These are phyloP conservation scores for Raffaelea arxii DNA, from an alignment of 2,329 filamentous ascomycete species.

Conservation along the genomic window DNA sequence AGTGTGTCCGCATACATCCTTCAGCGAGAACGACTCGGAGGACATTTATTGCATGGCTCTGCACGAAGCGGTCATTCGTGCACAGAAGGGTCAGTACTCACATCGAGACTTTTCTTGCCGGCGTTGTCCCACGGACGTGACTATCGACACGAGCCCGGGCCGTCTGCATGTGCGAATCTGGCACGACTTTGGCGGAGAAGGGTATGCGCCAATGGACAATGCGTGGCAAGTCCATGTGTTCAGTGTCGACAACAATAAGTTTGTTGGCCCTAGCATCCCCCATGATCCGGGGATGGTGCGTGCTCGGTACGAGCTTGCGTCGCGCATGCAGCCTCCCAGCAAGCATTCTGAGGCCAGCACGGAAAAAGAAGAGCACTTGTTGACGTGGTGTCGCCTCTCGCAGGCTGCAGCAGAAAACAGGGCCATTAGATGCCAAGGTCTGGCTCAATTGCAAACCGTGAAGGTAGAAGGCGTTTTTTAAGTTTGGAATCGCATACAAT, in stretches of 20 bases:
- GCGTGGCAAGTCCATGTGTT: background rate
- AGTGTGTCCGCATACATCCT: slow-evolving; percentile 1
- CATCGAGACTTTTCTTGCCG: slow-evolving; percentile 2
- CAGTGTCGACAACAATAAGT: slow-evolving; percentile 1
- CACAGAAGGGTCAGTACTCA: background rate
- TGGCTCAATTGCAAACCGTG: too few relatives aligned
- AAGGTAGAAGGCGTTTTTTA: too few relatives aligned
- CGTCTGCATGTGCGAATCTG: background rate
- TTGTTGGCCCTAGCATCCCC: background rate
- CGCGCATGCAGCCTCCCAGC: too few relatives aligned
- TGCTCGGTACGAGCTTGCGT: slow-evolving; percentile 2
- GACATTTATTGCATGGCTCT: background rate
- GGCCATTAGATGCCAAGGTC: too few relatives aligned
- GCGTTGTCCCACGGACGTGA: slow-evolving; percentile 3
- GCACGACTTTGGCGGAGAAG: slow-evolving; percentile 3
- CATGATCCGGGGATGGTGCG: background rate
- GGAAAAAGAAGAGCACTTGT: too few relatives aligned
- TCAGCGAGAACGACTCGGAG: background rate
- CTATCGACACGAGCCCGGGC: background rate
- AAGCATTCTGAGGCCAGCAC: too few relatives aligned
- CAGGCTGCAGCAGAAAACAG: too few relatives aligned
- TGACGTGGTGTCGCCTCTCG: too few relatives aligned
- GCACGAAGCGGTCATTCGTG: slow-evolving; percentile 1
- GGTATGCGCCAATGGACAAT: background rate
- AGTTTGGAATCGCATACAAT: too few relatives aligned